These are phyloP conservation scores for Nakaseomyces sp. DNA, from an alignment of 1,139 yeast genomes.

Conservation along the genomic window DNA sequence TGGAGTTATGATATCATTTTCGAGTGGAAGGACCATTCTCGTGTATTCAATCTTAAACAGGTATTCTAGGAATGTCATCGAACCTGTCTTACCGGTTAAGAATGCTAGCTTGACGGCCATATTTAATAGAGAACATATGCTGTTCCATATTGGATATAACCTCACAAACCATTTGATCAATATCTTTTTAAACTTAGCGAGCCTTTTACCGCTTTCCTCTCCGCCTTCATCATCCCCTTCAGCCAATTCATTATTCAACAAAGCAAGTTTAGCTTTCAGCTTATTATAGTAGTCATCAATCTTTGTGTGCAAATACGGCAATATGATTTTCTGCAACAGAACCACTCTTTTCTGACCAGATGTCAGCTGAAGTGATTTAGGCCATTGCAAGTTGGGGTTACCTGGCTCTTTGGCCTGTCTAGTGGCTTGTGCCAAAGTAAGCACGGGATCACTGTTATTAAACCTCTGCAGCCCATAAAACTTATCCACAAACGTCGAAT, in stretches of 20 bases:
- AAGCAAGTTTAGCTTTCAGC: constrained; percentile 50
- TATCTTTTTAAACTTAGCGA: constrained; percentile 24
- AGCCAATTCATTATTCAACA: constrained; percentile 35
- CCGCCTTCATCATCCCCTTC: too few relatives aligned
- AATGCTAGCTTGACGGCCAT: constrained; percentile 57
- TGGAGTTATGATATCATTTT: constrained; percentile 1
- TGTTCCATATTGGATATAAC: constrained; percentile 52
- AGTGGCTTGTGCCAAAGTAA: constrained; percentile 19
- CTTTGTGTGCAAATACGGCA: constrained; percentile 64
- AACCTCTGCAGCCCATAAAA: constrained; percentile 82
- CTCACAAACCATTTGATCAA: constrained; percentile 37
- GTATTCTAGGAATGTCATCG: constrained; percentile 56
- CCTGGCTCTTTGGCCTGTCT: constrained; percentile 7
- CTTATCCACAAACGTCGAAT: constrained; percentile 82
- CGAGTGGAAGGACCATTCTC: constrained; percentile 46
- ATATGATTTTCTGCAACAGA: constrained; percentile 53
- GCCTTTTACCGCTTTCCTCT: constrained; percentile 22
- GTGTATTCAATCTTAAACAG: constrained; percentile 61
- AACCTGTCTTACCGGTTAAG: constrained; percentile 57
- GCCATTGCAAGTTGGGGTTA: constrained; percentile 15
- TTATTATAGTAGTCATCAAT: constrained; percentile 57
- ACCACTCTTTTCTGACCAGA: constrained; percentile 49
- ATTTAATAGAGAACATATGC: constrained; percentile 42
- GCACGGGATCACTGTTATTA: constrained; percentile 31
- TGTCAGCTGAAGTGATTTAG: constrained; percentile 39